These are phyloP conservation scores for Danielia oregonensis DNA, from an alignment of 805 yeast species.

Conservation along the genomic window DNA sequence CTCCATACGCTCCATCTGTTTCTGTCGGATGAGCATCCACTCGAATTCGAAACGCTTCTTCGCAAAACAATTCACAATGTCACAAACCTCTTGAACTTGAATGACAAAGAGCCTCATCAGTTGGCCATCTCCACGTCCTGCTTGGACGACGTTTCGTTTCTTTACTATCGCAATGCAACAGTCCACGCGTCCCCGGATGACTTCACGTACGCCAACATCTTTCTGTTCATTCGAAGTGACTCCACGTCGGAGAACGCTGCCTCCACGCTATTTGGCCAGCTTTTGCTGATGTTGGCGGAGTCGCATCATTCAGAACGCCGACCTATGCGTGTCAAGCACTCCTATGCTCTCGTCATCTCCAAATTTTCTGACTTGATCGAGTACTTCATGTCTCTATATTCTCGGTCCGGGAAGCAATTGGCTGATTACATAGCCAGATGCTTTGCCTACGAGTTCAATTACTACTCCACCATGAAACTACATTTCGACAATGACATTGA, in stretches of 20 bases:
- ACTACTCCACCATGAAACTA: background rate
- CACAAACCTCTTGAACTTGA: background rate
- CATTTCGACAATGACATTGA: background rate
- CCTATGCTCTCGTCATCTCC: slow-evolving; percentile 14
- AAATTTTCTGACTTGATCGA: slow-evolving; percentile 16
- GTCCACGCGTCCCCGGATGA: background rate
- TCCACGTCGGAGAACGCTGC: background rate
- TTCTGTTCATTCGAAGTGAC: slow-evolving; percentile 3
- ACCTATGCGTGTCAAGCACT: slow-evolving; percentile 15
- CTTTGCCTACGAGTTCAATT: slow-evolving; percentile 4
- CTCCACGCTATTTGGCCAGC: slow-evolving; percentile 1
- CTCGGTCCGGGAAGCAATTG: slow-evolving; percentile 15
- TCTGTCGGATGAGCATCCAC: background rate
- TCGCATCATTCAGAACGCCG: background rate
- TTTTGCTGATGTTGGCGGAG: slow-evolving; percentile 1
- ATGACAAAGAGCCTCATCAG: background rate
- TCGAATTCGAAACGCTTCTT: slow-evolving; percentile 2
- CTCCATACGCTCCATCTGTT: slow-evolving; percentile 5
- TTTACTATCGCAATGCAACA: background rate
- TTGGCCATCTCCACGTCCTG: background rate
- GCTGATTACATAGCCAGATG: slow-evolving; percentile 17
- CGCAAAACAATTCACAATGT: background rate
- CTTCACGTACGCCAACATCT: slow-evolving; percentile 2
- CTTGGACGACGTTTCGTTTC: background rate
- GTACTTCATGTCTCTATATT: slow-evolving; percentile 14